Conservation (phyloP, 1,284 basidiomycete genomes). For the Meira nashicola region DNA sequence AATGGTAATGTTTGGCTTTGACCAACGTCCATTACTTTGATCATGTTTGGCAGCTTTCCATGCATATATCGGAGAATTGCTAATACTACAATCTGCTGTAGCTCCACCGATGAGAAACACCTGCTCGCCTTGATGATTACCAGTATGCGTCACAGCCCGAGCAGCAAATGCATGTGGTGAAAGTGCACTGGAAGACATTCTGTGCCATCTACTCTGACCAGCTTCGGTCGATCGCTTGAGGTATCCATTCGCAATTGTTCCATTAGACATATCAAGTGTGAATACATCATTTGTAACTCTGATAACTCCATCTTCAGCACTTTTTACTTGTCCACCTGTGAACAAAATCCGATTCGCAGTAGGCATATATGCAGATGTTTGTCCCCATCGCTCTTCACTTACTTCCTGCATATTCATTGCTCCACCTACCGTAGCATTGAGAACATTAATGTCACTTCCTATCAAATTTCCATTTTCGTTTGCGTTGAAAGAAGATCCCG, state of each 20-base stretch:
- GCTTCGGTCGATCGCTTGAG: slow-evolving; percentile 9
- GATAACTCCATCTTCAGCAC: slow-evolving; percentile 2
- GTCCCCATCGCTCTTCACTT: slow-evolving; percentile 35
- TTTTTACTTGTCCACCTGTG: slow-evolving; percentile 20
- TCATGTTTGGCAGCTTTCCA: background rate
- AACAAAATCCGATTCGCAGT: slow-evolving; percentile 22
- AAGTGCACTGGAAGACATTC: slow-evolving; percentile 7
- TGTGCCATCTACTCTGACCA: background rate
- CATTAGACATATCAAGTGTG: slow-evolving; percentile 21
- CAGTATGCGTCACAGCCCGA: slow-evolving; percentile 4
- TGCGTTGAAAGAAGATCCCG: no score
- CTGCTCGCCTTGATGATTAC: slow-evolving; percentile 13
- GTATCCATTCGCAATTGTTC: background rate
- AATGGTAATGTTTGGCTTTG: slow-evolving; percentile 3
- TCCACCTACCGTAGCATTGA: no score
- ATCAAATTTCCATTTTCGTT: no score
- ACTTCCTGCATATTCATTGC: no score
- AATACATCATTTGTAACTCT: slow-evolving; percentile 28
- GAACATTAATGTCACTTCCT: no score
- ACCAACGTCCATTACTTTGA: slow-evolving; percentile 7
- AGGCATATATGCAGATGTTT: slow-evolving; percentile 37
- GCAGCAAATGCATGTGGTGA: slow-evolving; percentile 21
- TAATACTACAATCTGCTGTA: slow-evolving; percentile 16
- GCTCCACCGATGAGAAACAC: slow-evolving; percentile 29
- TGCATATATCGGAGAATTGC: background rate